Evolutionary conservation across 2,329 filamentous ascomycete species (phyloP).

Genomic region (Orbilia oligospora): DNA sequence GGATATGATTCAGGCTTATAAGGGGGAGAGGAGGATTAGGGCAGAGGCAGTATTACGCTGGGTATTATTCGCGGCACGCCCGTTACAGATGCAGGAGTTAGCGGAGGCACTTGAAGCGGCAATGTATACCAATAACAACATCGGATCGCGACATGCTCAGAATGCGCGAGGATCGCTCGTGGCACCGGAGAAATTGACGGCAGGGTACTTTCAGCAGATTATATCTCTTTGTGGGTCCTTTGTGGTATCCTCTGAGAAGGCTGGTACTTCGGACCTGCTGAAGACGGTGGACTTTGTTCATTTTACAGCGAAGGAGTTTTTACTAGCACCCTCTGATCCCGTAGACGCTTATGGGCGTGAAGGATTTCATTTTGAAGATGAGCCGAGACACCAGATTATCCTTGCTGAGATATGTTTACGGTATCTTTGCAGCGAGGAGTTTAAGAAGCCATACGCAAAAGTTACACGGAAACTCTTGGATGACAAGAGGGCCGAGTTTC

Average conservation of each 20-base stretch:
- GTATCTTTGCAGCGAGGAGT: constrained; percentile 46
- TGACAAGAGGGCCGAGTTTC: constrained; percentile 34
- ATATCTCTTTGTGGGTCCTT: constrained; percentile 53
- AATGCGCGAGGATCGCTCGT: constrained; percentile 33
- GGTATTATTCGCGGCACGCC: constrained; percentile 57
- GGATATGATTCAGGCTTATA: constrained; percentile 40
- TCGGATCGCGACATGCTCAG: constrained; percentile 5
- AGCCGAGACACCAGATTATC: constrained; percentile 39
- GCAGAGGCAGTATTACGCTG: constrained; percentile 57
- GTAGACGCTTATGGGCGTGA: constrained; percentile 32
- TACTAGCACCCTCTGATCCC: constrained; percentile 39
- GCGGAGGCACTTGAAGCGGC: constrained; percentile 46
- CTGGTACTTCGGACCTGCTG: constrained; percentile 27
- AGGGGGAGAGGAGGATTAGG: constrained; percentile 30
- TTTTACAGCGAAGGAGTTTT: constrained; percentile 61
- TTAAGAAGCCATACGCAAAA: constrained; percentile 42
- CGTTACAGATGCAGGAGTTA: constrained; percentile 56
- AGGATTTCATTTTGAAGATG: constrained; percentile 48
- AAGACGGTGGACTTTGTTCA: constrained; percentile 58
- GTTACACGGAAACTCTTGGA: constrained; percentile 26
- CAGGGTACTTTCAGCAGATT: constrained; percentile 46
- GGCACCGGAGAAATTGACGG: constrained; percentile 30
- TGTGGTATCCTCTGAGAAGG: constrained; percentile 32
- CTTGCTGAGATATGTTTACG: constrained; percentile 48
- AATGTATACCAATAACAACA: constrained; percentile 21